Evolutionary conservation across 2,329 filamentous ascomycete species (phyloP), one percentile per base, ranked within the genome.

Genomic region (Aspergillus luchuensis): DNA sequence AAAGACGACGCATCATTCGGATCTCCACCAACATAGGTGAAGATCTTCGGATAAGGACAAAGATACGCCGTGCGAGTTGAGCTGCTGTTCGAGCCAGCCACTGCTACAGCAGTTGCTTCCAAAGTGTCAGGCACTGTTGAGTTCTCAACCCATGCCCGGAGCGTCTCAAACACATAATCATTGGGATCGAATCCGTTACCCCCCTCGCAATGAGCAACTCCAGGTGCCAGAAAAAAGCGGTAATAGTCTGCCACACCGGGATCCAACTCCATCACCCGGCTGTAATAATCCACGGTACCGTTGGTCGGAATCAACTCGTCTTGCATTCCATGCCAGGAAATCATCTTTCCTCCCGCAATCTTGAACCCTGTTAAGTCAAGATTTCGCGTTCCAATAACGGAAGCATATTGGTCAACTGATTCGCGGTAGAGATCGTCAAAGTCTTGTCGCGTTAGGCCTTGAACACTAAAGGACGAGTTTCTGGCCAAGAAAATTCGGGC

Each of bases 251-350:
- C 50, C 0, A 69, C 67, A 2, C 68, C 38, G 0, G 71, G 60
- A 51, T 74, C 72, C 2, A 66, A 36, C 1, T 62, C 66, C 17
- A 67, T 53, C 1, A 79, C 76, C 6, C 67, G 60, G 6, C 73
- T 56, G 60, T 79, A 79, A 63, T 80, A 80, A 23, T 74, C 56
- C 3, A 63, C 61, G 0, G 74, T 77, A 2, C 77, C 75, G 8
- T 72, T 69, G 1, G 74, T 67, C 21, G 69, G 66, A 58, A 81
- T 79, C n/a, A 78, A 60, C 19, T 73, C 60, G 60, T 80, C 78
- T 2, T 70, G 71, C 6, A 77, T 61, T 0, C 79, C 80, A 55
- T 81, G 78, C 73, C 75, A 81, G 1, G 72, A 75, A 15, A 82
- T 71, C 66, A 82, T 72, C 61, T 81, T 82, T 1, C 73, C 77